Percentiles rank a stretch among this genome's conserved stretches.
These are phyloP conservation scores for Cladophialophora bantiana DNA, from an alignment of 2,329 filamentous ascomycete genomes.

Conservation along the genomic window DNA sequence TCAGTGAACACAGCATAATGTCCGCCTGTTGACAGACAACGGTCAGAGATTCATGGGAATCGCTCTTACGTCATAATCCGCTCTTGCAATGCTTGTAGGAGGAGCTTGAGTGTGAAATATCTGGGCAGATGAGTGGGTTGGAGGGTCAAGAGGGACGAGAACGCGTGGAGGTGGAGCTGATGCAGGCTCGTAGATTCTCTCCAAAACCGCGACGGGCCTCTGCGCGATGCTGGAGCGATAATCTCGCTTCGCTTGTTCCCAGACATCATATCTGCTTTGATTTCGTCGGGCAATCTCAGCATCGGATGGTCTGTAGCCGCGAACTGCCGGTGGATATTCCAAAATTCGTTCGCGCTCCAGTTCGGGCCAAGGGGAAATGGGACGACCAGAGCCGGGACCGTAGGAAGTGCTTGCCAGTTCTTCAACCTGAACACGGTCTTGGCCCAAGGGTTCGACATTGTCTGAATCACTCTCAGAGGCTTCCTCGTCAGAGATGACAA, in stretches of 20 bases:
- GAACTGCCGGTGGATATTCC: constrained; percentile 44
- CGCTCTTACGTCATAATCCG: constrained; percentile 33
- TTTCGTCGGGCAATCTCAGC: constrained; percentile 51
- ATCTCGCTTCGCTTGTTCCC: constrained; percentile 52
- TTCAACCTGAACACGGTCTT: constrained; percentile 52
- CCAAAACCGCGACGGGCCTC: constrained; percentile 25
- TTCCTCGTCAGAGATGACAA: constrained; percentile 69
- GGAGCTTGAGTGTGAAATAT: constrained; percentile 22
- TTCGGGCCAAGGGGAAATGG: constrained; percentile 23
- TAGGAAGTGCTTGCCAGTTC: constrained; percentile 51
- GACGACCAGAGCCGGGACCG: constrained; percentile 27
- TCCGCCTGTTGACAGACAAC: not conserved
- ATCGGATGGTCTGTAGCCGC: constrained; percentile 38
- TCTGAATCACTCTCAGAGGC: constrained; percentile 55
- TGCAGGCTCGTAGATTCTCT: constrained; percentile 34
- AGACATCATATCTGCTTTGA: constrained; percentile 56
- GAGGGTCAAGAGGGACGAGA: constrained; percentile 32
- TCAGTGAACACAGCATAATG: constrained; percentile 18
- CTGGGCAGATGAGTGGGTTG: constrained; percentile 12
- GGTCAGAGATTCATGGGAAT: constrained; percentile 1
- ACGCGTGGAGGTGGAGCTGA: constrained; percentile 23
- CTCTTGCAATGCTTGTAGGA: constrained; percentile 13
- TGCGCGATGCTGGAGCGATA: constrained; percentile 34
- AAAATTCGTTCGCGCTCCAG: constrained; percentile 47
- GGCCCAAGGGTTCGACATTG: constrained; percentile 38